Conservation (phyloP, 345 rosid genomes). For the Nephelium lappaceum region DNA sequence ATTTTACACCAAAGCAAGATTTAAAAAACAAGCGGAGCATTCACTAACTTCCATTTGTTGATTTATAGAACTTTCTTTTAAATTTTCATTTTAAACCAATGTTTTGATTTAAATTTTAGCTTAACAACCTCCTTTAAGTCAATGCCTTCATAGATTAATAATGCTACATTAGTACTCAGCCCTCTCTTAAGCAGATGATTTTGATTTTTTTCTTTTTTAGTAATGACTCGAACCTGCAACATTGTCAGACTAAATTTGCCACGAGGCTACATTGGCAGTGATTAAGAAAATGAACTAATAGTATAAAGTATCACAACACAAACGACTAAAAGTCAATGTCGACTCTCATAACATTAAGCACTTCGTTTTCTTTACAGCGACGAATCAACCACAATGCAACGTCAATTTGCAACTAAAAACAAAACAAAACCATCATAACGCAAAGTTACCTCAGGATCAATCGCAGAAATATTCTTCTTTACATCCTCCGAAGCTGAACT, state of each 20-base stretch:
- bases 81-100: too few species aligned
- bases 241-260: too few species aligned
- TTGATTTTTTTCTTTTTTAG: too few species aligned
- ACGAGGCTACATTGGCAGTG: too few species aligned
- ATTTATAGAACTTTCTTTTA: background rate
- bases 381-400: background rate
- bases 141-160: background rate
- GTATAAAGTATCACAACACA: background rate
- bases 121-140: conserved; percentile 1
- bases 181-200: background rate
- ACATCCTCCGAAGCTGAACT: conserved; percentile 39
- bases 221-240: too few species aligned
- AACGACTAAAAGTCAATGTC: background rate
- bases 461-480: conserved; percentile 49
- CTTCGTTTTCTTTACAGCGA: background rate
- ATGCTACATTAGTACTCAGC: background rate
- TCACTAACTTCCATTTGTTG: background rate
- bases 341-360: background rate
- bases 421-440: conserved; percentile 1
- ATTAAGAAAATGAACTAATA: background rate
- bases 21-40: background rate
- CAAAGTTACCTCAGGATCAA: conserved; percentile 81
- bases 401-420: background rate
- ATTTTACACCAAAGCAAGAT: background rate
- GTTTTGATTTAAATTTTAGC: background rate